Evolutionary conservation across 148 eudicot genomes (phyloP), one percentile per base, ranked within the genome.

Genomic region (Rheum nobile): DNA sequence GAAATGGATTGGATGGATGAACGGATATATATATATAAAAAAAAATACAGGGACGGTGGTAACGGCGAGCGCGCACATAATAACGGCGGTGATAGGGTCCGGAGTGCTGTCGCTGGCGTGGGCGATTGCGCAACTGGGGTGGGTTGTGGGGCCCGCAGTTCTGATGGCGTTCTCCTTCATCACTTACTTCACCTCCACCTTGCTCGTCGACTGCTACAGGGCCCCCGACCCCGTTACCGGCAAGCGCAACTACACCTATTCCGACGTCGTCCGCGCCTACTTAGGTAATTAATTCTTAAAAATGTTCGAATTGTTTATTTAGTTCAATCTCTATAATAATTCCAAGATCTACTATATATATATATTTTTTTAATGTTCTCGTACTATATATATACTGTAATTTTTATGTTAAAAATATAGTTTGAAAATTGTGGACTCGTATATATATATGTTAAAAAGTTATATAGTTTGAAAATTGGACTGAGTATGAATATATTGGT

Each of bases 51-150:
- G 99, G 22, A 87, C 91, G 39, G 37, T 82, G 54, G 1, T 88
- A 38, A 88, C 97, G 35, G 97, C 99, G 9, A 95, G 96, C 75
- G 96, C 99, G 8, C 99, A 95, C 75, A 94, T 94, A 41, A 82
- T 94, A 71, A 94, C 97, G 1, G 98, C 98, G 10, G 98, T 94
- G 79, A 94, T 94, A 67, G 98, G 98, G 61, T 94, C 97, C 0
- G 98, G 98, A 0, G 98, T 94, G 72, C 80, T 94, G 17, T 89
- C 98, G 10, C 80, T 94, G 46, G 96, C 98, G 32, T 94, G 96
- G 97, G 96, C 91, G 0, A 87, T 94, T 39, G 93, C 98, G 22
- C 98, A 94, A 81, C 71, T 94, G 37, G 98, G 98, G 0, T 91
- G 97, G 99, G 89, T 79, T 32, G 84, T 78, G 0, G 99, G 99